Evolutionary conservation across 2,329 filamentous ascomycete species (phyloP), one percentile per base, ranked within the genome.

Genomic region (Curvularia hawaiiensis): DNA sequence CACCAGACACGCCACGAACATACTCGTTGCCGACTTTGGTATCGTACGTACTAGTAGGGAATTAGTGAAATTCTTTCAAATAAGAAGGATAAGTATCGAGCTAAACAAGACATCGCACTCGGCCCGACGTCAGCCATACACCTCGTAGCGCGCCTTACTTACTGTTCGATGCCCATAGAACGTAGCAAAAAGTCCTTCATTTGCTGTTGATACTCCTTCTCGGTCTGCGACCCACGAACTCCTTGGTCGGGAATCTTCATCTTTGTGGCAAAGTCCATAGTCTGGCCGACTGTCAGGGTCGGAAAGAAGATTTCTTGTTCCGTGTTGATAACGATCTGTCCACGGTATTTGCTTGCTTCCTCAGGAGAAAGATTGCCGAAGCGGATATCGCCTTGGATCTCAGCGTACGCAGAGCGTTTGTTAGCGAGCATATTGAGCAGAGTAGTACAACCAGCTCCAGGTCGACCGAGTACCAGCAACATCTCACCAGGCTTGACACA

Each of bases 271-370:
- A 84, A 83, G 53, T 83, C 79, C 88, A 44, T 91, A 87, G 83
- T 96, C 90, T 95, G 89, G 57, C 90, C 88, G 2, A 96, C 92
- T 0, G 91, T 92, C 24, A 96, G 80, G 0, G 90, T 92, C 0
- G 92, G 85, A 64, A 91, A 88, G 67, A 81, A 81, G 7, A 92
- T 80, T 64, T 96, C 92, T 67, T 94, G 90, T 73, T 92, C 90
- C 0, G 79, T 96, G 90, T 16, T 92, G 80, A 66, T 96, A 14
- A 82, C 53, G 12, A 49, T 49, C 14, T 38, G 31, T 39, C 46
- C 46, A 26, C 46, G 46, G 33, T 49, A 49, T 9, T 49, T 49
- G 14, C 31, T 24, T 4, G 46, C 46, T 38, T 49, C 46, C 33
- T 39, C 33, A 3, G 46, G 14, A 4, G 20, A 16, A 22, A 49